Evolutionary conservation across 177 flowering plant species (phyloP), one percentile per base, ranked within the genome.

Genomic region (Tripterygium wilfordii): DNA sequence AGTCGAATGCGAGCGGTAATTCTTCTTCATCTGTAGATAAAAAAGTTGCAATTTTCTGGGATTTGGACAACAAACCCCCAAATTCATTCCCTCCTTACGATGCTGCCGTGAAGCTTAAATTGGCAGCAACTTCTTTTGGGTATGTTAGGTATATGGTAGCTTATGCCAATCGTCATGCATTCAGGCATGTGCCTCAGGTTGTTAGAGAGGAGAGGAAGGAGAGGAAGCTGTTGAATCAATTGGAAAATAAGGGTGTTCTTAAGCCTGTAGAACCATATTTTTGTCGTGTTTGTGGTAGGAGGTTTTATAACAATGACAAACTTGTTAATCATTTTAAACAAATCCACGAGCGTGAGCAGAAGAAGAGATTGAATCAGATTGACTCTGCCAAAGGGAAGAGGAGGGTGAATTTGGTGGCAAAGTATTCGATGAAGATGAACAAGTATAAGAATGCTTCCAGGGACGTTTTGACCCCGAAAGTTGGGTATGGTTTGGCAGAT

Each of bases 281-380:
- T 1, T 91, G 96, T 58, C 57, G 80, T 10, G 85, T 91, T 25
- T 92, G 96, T 59, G 95, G 95, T 48, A 74, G 90, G 73, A 80
- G 53, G 35, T 92, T 92, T 65, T 55, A 70, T 37, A 61, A 58
- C 0, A 72, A 79, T 41, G 91, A 72, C 30, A 85, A 75, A 66
- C 66, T 85, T 13, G 48, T 77, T 21, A 73, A 82, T 35, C 95
- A 92, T 68, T 88, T 92, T 38, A 77, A 67, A 70, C 72, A 79
- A 45, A 50, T 88, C 51, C 96, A 88, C 36, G 94, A 82, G 68
- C 66, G 76, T 9, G 96, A 92, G 58, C 80, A 92, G 32, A 56
- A 4, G 61, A 88, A 92, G 57, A 62, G 87, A 50, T 14, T 79
- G 80, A 79, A 64, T 53, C 73, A 72, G 60, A 77, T 86, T 16